Evolutionary conservation across 495 filamentous ascomycete species (phyloP).

Genomic region (Chaetomium fimeti): DNA sequence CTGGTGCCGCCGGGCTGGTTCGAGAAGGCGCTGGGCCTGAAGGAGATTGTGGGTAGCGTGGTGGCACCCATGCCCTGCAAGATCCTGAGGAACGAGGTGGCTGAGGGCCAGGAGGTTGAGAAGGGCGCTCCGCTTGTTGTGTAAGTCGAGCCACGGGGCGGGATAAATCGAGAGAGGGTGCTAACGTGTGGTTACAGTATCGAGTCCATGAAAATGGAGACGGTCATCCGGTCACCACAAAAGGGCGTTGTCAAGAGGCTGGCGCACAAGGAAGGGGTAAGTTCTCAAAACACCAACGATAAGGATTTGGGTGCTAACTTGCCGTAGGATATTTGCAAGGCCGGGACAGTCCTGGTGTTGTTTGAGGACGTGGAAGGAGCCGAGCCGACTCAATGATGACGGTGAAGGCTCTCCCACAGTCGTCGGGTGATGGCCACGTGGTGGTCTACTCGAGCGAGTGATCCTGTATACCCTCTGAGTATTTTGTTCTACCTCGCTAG

Average conservation of each 20-base stretch:
- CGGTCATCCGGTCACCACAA: slow-evolving; percentile 86
- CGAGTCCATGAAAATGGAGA: slow-evolving; percentile 99
- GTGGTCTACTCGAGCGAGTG: not conserved
- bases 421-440: too few species aligned
- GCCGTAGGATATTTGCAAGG: slow-evolving; percentile 57
- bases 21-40: slow-evolving; percentile 79
- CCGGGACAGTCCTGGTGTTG: slow-evolving; percentile 54
- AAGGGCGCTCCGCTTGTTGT: slow-evolving; percentile 90
- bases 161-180: slow-evolving; percentile 7
- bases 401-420: too few species aligned
- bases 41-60: slow-evolving; percentile 78
- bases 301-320: slow-evolving; percentile 23
- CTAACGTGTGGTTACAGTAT: slow-evolving; percentile 50
- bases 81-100: slow-evolving; percentile 77
- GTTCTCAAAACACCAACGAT: slow-evolving; percentile 34
- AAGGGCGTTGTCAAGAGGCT: slow-evolving; percentile 76
- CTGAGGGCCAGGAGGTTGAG: slow-evolving; percentile 74
- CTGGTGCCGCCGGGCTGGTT: slow-evolving; percentile 73
- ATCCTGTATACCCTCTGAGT: slow-evolving; percentile 5
- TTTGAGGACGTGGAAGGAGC: slow-evolving; percentile 46
- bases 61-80: slow-evolving; percentile 92
- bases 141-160: slow-evolving; percentile 38
- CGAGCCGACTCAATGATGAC: not conserved
- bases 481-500: not conserved
- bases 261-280: slow-evolving; percentile 83